Evolutionary conservation across 768 basidiomycete genomes (phyloP), one percentile per base, ranked within the genome.

Genomic region (Auricularia sp.): DNA sequence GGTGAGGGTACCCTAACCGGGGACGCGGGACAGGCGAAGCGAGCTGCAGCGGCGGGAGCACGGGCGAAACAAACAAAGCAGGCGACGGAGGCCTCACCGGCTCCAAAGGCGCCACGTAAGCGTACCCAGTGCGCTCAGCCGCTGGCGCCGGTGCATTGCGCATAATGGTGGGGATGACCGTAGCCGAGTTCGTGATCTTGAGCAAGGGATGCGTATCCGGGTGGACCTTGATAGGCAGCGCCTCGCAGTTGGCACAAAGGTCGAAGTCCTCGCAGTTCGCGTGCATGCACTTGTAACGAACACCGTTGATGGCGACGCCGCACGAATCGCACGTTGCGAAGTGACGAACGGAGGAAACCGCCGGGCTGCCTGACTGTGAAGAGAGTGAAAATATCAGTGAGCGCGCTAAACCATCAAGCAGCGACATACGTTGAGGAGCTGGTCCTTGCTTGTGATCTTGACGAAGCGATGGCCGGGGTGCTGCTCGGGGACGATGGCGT

Each of bases 231-330:
- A 93, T 89, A 0, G 92, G 92, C 65, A 84, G 80, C 4, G 90
- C 86, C 75, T 94, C 92, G 75, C 93, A 95, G 63, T 74, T 74
- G 65, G 80, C 78, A 75, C 92, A 95, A 18, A 94, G 79, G 70
- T 95, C 93, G 69, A 85, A 93, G 73, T 94, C 89, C 0, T 82
- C 80, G 75, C 93, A 95, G 3, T 77, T 75, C 14, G 84, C 79
- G 71, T 92, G 85, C 83, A 91, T 86, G 75, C 93, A 95, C 88
- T 93, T 94, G 75, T 85, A 94, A 16, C 92, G 85, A 63, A 80
- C 72, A 3, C 89, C 90, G 29, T 67, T 71, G 63, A 94, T 87
- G 3, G 73, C 71, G 62, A 78, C 77, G 16, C 70, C 67, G 73
- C 90, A 92, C 3, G 82, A 78, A 67, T 90, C 77, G 69, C 92